Conservation (phyloP, 1,284 basidiomycete genomes). For the Apiotrichum mycotoxinovorans region DNA sequence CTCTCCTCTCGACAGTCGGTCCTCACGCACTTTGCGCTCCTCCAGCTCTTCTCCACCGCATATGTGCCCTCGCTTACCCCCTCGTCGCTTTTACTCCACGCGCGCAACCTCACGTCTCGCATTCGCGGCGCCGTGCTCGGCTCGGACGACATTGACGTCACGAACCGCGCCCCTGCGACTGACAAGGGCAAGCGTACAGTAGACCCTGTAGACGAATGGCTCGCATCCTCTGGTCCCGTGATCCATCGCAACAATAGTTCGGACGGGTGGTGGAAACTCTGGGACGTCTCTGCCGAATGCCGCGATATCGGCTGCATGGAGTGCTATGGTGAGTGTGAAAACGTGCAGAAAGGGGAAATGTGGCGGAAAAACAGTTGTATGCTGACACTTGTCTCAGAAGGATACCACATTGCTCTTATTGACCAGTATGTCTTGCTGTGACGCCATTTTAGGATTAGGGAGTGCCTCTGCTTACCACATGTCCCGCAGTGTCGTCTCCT, state of each 20-base stretch:
- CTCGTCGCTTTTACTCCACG: constrained; percentile 23
- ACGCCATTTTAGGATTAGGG: neutral
- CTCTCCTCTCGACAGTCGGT: constrained; percentile 32
- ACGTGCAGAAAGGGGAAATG: neutral
- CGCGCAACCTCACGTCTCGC: constrained; percentile 17
- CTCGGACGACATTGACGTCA: constrained; percentile 8
- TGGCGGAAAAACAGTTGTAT: neutral
- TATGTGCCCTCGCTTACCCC: constrained; percentile 35
- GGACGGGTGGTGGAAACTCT: constrained; percentile 42
- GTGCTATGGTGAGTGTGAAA: constrained; percentile 36
- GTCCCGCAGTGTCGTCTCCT: constrained; percentile 34
- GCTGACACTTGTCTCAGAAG: constrained; percentile 30
- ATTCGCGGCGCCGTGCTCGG: constrained; percentile 19
- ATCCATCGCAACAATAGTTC: constrained; percentile 3
- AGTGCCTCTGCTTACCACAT: no score
- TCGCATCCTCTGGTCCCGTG: constrained; percentile 12
- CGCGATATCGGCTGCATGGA: constrained; percentile 47
- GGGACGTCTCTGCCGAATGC: constrained; percentile 45
- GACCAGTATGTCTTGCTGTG: constrained; percentile 38
- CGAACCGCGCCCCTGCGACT: neutral
- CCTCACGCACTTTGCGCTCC: constrained; percentile 34
- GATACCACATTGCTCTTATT: constrained; percentile 44
- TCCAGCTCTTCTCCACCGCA: constrained; percentile 31
- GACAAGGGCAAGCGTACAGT: neutral
- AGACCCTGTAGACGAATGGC: constrained; percentile 24